Evolutionary conservation across 345 rosid genomes (phyloP), one percentile per base, ranked within the genome.

Genomic region (Physaria fendleri): DNA sequence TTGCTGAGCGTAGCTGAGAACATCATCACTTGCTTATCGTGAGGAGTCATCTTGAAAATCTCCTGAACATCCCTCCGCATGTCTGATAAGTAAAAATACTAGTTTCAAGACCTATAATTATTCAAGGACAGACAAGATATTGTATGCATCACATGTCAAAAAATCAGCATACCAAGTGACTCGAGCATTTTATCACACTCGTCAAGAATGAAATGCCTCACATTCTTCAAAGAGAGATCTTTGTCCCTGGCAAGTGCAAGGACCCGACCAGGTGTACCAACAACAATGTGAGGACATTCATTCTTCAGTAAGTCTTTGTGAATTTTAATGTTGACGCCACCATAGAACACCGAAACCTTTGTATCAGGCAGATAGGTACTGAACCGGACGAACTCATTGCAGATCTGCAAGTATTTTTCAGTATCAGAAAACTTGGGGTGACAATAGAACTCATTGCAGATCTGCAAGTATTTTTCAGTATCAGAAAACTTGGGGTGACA

Each of bases 11-110:
- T 93, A n/a, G 99, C 97, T 53, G 97, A 93, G 69, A 93, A 93
- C 99, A 94, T 94, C 99, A 94, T 94, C n/a, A 94, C 99, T 80
- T 94, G 99, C 76, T 94, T 94, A 51, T 94, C 99, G 40, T 90
- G 97, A 22, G 99, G 99, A 20, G 99, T 94, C 96, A 87, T 78
- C 79, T 94, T 94, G 77, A 94, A 94, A 16, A 94, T 93, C 78
- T 89, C 97, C 72, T 94, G 99, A 63, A 94, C 96, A 77, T 94
- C 99, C 56, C 88, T 87, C 66, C 97, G 75, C 97, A 94, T 94
- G 59, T 94, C 96, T 94, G 83, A 6, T 5, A 12, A 24, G 43
- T 15, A 25, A 20, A 2, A 25, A 3, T 0, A 5, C 0, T 35
- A 20, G 21, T 20, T 18, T 42, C 20, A 43, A 50, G 16, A 50